phyloP scores from a whole-genome alignment of 208 protist species.

The Phytomonas sp. region DNA sequence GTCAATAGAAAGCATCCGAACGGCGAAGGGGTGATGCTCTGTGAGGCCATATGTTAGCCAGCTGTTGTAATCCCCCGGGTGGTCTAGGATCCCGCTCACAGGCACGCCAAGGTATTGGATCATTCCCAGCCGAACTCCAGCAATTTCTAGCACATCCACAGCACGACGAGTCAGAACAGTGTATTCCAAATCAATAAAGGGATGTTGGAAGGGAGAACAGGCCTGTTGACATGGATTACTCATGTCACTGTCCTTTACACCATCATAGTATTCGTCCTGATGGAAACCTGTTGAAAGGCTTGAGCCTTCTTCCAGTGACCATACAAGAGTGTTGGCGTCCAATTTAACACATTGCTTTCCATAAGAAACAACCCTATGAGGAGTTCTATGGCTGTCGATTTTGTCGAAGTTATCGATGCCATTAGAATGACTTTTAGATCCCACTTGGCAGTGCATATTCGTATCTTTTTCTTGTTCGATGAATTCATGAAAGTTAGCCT shows the following conservation, averaged over 20 bases:
- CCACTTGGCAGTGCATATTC: background rate
- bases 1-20: conserved; percentile 78
- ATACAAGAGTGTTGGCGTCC: background rate
- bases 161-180: conserved; percentile 72
- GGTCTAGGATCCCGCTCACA: conserved; percentile 75
- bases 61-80: conserved; percentile 80
- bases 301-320: background rate
- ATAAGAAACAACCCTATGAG: background rate
- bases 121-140: conserved; percentile 42
- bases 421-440: background rate
- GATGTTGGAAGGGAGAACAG: conserved; percentile 11
- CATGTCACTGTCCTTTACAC: background rate
- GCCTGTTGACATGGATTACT: background rate
- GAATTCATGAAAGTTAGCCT: background rate
- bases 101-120: conserved; percentile 43
- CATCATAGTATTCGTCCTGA: background rate
- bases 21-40: conserved; percentile 78
- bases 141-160: conserved; percentile 57
- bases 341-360: background rate
- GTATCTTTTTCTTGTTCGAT: background rate
- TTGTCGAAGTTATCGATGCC: background rate
- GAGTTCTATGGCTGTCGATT: background rate
- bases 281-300: background rate
- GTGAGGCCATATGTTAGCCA: conserved; percentile 68
- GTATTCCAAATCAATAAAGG: conserved; percentile 63